phyloP scores from a whole-genome alignment of 768 basidiomycete genomes.

The Cytidiella melzeri region DNA sequence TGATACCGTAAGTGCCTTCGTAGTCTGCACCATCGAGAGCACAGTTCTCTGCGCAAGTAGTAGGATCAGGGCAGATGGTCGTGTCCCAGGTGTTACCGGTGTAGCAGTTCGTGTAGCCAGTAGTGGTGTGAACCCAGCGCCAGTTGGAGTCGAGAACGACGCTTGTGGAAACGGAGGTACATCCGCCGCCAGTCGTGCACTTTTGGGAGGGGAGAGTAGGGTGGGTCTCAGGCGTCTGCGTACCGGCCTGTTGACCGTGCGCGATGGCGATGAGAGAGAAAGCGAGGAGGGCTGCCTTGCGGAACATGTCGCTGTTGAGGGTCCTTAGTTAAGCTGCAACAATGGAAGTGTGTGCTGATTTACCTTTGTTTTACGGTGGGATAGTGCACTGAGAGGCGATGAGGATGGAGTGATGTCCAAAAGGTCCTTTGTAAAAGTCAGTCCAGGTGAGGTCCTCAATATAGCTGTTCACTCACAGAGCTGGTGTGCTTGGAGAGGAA shows the following conservation, averaged over 20 bases:
- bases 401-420: too few relatives aligned
- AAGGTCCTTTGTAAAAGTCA: too few relatives aligned
- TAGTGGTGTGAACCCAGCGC: conserved; percentile 33
- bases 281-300: conserved; percentile 17
- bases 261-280: conserved; percentile 28
- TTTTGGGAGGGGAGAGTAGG: conserved; percentile 37
- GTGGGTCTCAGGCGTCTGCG: conserved; percentile 37
- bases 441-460: too few relatives aligned
- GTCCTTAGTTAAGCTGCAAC: neutral
- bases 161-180: conserved; percentile 23
- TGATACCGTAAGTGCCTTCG: conserved; percentile 24
- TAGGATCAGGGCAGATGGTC: conserved; percentile 39
- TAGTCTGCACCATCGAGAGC: conserved; percentile 26
- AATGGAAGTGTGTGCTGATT: neutral
- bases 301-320: conserved; percentile 18
- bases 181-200: conserved; percentile 37
- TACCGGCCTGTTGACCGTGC: conserved; percentile 42
- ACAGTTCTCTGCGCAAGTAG: conserved; percentile 34
- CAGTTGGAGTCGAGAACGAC: conserved; percentile 47
- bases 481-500: too few relatives aligned
- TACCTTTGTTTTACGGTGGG: too few relatives aligned
- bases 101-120: conserved; percentile 35
- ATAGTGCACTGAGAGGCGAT: too few relatives aligned
- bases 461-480: too few relatives aligned
- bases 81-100: conserved; percentile 48